These are phyloP conservation scores for Musa balbisiana DNA, from an alignment of 202 grass and related monocot species.

Conservation along the genomic window DNA sequence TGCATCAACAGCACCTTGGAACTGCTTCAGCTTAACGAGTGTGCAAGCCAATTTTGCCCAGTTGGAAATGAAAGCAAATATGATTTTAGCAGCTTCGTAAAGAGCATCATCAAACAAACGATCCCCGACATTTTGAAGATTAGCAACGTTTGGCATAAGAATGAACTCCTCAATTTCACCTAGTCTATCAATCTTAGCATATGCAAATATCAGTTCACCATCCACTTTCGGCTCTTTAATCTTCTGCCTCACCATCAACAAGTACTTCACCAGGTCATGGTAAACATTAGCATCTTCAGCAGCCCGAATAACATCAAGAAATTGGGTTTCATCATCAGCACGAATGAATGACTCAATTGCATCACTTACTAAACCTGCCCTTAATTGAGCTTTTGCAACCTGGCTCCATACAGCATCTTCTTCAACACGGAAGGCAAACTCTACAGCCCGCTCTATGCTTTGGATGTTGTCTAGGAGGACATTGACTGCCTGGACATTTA, in stretches of 20 bases:
- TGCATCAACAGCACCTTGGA: slow-evolving; percentile 98
- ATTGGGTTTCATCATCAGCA: slow-evolving; percentile 80
- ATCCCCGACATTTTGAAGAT: slow-evolving; percentile 92
- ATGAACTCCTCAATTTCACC: slow-evolving; percentile 96
- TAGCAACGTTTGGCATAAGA: slow-evolving; percentile 98
- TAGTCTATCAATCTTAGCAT: slow-evolving; percentile 79
- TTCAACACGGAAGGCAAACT: slow-evolving; percentile 93
- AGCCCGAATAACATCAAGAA: slow-evolving; percentile 87
- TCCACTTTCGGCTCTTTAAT: slow-evolving; percentile 84
- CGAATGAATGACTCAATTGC: slow-evolving; percentile 96
- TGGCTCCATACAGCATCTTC: slow-evolving; percentile 97
- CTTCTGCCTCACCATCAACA: slow-evolving; percentile 93
- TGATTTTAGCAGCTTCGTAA: slow-evolving; percentile 96
- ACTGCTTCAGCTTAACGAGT: slow-evolving; percentile 97
- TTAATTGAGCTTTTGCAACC: slow-evolving; percentile 86
- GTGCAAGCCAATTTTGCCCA: slow-evolving; percentile 93
- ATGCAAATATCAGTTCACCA: slow-evolving; percentile 90
- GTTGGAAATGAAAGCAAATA: slow-evolving; percentile 93
- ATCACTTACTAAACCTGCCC: slow-evolving; percentile 85
- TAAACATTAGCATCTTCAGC: slow-evolving; percentile 77
- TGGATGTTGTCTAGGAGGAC: slow-evolving; percentile 85
- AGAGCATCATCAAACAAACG: slow-evolving; percentile 76
- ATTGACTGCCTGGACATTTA: slow-evolving; percentile 92
- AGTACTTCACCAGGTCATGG: slow-evolving; percentile 83
- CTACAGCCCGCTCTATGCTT: slow-evolving; percentile 86